Conservation (phyloP, 352 stramenopile species). For the Lagenidium sp. region DNA sequence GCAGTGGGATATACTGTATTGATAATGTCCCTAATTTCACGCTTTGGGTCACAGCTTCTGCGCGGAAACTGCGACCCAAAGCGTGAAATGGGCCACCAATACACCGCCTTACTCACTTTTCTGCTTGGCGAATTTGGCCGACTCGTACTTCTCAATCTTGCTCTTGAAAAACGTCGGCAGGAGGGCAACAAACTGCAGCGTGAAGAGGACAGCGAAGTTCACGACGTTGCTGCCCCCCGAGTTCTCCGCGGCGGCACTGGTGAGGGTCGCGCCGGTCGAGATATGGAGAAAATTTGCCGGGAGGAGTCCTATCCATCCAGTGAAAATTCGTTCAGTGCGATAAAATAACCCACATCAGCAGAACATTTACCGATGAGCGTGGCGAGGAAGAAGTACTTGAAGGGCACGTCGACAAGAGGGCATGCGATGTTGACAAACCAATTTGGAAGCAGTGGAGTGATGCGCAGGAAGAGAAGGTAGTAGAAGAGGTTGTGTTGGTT, state of each 20-base stretch:
- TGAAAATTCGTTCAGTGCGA: too few relatives aligned
- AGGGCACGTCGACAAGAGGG: constrained; percentile 73
- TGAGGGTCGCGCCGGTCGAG: constrained; percentile 73
- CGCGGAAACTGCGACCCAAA: too few relatives aligned
- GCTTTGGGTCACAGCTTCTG: too few relatives aligned
- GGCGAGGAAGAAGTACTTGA: constrained; percentile 80
- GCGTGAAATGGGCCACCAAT: not conserved
- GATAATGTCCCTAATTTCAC: too few relatives aligned
- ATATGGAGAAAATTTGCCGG: constrained; percentile 84
- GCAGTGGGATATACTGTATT: too few relatives aligned
- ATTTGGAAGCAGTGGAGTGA: constrained; percentile 83
- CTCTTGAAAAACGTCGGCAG: constrained; percentile 81
- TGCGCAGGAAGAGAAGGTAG: constrained; percentile 85
- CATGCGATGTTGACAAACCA: constrained; percentile 89
- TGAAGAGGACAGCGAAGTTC: constrained; percentile 79
- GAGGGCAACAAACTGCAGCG: constrained; percentile 77
- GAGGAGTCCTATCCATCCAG: too few relatives aligned
- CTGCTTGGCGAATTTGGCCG: constrained; percentile 58
- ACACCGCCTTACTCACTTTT: constrained; percentile 18
- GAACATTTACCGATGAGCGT: constrained; percentile 49
- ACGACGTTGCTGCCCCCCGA: constrained; percentile 53
- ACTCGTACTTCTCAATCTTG: constrained; percentile 81
- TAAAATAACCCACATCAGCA: not conserved
- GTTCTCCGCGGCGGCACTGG: constrained; percentile 37
- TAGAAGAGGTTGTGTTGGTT: constrained; percentile 84